These are phyloP conservation scores for Houttuynia cordata DNA, from an alignment of 164 flowering plant species.

Conservation along the genomic window DNA sequence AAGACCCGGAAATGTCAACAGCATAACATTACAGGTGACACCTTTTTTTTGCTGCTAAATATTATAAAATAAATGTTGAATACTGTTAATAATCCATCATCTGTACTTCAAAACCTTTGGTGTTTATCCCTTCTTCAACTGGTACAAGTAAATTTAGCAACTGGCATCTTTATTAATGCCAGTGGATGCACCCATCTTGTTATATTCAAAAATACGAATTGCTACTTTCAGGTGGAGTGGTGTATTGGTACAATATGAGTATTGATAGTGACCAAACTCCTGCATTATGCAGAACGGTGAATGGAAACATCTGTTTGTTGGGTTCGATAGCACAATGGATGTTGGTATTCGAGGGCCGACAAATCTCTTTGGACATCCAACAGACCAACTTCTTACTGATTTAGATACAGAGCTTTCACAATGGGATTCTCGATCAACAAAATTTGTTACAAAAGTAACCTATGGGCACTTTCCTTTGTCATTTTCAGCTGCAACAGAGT, in stretches of 20 bases:
- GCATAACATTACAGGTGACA: slow-evolving; percentile 68
- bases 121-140: not conserved
- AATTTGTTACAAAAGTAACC: slow-evolving; percentile 55
- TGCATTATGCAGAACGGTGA: slow-evolving; percentile 41
- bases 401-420: slow-evolving; percentile 64
- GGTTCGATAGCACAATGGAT: slow-evolving; percentile 70
- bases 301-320: slow-evolving; percentile 73
- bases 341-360: slow-evolving; percentile 86
- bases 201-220: no score
- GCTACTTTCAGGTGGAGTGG: no score
- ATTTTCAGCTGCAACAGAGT: slow-evolving; percentile 55
- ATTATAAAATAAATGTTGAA: not conserved
- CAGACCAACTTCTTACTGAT: slow-evolving; percentile 52
- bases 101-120: not conserved
- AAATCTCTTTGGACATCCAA: slow-evolving; percentile 93
- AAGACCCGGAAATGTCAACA: slow-evolving; percentile 51
- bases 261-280: slow-evolving; percentile 1
- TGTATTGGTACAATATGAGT: not conserved
- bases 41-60: not conserved
- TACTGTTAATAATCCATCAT: not conserved
- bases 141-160: not conserved
- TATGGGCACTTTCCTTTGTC: slow-evolving; percentile 97
- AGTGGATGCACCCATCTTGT: no score
- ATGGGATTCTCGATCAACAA: slow-evolving; percentile 46
- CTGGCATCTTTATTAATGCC: not conserved